Conservation (phyloP, 2,329 filamentous ascomycete species). For the Alternaria panax region DNA sequence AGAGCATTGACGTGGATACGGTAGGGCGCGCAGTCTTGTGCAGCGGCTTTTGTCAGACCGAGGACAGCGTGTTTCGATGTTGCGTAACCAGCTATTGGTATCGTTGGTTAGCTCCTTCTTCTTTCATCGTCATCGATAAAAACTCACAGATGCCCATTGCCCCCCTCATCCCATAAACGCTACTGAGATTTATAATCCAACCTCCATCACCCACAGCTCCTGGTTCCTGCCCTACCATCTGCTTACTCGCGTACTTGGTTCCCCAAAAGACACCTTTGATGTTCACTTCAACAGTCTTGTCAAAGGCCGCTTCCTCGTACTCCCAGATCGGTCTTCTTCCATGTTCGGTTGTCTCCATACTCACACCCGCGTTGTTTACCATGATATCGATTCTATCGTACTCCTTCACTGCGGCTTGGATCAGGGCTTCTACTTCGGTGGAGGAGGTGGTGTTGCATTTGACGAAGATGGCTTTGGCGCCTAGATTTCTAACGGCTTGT, state of each 20-base stretch:
- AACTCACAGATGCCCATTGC: conserved; percentile 34
- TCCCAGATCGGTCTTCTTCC: conserved; percentile 54
- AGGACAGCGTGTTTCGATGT: conserved; percentile 61
- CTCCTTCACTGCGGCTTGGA: conserved; percentile 50
- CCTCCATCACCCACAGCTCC: conserved; percentile 52
- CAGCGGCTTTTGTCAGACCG: conserved; percentile 59
- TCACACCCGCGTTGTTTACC: conserved; percentile 58
- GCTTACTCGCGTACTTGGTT: conserved; percentile 56
- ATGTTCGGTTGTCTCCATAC: conserved; percentile 42
- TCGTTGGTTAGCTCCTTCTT: neutral
- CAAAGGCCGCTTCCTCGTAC: conserved; percentile 57
- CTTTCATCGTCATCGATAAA: too few relatives aligned
- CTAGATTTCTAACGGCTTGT: conserved; percentile 38
- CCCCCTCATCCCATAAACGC: conserved; percentile 58
- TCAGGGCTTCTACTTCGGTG: conserved; percentile 51
- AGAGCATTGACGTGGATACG: conserved; percentile 63
- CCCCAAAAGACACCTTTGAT: conserved; percentile 52
- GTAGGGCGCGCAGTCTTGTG: conserved; percentile 58
- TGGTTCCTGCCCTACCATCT: conserved; percentile 60
- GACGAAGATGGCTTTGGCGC: conserved; percentile 47
- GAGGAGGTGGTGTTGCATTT: conserved; percentile 55
- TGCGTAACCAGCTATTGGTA: conserved; percentile 46
- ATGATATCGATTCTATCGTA: conserved; percentile 62
- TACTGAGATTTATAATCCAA: conserved; percentile 63
- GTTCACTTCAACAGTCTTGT: conserved; percentile 52